These are phyloP conservation scores for Aspergillus diversus DNA, from an alignment of 495 filamentous ascomycete genomes.

Conservation along the genomic window DNA sequence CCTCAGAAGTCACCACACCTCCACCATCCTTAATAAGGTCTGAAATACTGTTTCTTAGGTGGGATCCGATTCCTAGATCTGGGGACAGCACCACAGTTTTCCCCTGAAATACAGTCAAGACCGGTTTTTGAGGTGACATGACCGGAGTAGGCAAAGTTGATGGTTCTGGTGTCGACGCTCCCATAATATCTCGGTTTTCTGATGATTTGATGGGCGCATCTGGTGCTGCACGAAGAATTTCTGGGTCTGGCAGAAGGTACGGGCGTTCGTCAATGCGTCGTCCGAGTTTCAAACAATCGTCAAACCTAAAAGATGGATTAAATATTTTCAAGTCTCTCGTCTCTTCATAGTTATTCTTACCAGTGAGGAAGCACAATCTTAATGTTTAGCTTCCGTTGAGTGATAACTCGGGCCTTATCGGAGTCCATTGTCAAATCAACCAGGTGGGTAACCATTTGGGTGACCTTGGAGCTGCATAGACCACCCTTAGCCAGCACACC, in stretches of 20 bases:
- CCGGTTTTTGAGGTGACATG: conserved; percentile 36
- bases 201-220: conserved; percentile 58
- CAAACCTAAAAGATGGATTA: conserved; percentile 66
- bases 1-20: conserved; percentile 65
- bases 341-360: conserved; percentile 47
- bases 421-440: conserved; percentile 79
- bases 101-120: conserved; percentile 57
- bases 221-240: conserved; percentile 63
- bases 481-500: conserved; percentile 90
- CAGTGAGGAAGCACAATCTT: conserved; percentile 96
- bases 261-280: conserved; percentile 84
- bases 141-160: conserved; percentile 50
- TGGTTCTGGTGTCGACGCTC: conserved; percentile 71
- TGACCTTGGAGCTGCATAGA: conserved; percentile 68
- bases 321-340: not conserved
- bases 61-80: conserved; percentile 71
- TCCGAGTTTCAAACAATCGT: conserved; percentile 91
- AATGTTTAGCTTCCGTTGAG: conserved; percentile 64
- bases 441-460: conserved; percentile 80
- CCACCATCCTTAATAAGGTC: conserved; percentile 69
- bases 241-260: conserved; percentile 85
- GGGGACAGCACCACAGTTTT: conserved; percentile 60
- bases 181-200: conserved; percentile 65
- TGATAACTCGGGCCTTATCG: conserved; percentile 68
- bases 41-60: conserved; percentile 66